Evolutionary conservation across 1,139 yeast genomes (phyloP), one percentile per base, ranked within the genome.

Genomic region (Pichia inconspicua): DNA sequence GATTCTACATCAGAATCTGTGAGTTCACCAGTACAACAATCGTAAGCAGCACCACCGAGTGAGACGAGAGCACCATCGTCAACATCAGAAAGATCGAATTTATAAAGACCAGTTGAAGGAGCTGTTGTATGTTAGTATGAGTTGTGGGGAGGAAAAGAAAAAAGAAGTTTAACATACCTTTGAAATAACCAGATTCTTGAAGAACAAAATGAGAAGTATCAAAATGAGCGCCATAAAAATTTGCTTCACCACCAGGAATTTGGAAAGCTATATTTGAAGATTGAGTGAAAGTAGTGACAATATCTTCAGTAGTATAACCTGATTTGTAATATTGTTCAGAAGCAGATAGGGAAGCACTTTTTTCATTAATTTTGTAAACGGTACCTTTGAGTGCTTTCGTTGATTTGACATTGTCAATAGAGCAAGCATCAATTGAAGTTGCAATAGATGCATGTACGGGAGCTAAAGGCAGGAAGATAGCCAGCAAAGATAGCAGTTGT

Each of bases 21-120:
- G 48, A 6, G 50, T 45, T 25, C 48, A 4, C 48, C 42, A 25
- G 48, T 40, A 50, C 66, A 63, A 51, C 66, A 63, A 12, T 42
- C 53, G 37, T 62, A 59, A 4, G 61, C 65, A 38, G 47, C 49
- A 32, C 45, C 48, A 30, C 64, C 65, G 36, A 62, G 37, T 19
- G 48, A 50, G 3, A 59, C 48, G 47, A 52, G 46, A 2, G 54
- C 58, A n/a, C 56, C 52, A 52, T 63, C 64, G 49, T 63, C 66
- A 32, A 52, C 53, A 5, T 35, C 9, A 8, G 39, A 19, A 6
- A 59, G 36, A 9, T 42, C 22, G 30, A 62, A 52, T 5, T 54
- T 51, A 43, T 61, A 61, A 6, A 49, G 36, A 43, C 66, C 66
- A 17, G 58, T 30, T 2, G 27, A 17, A 22, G 35, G 25, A 5